These are phyloP conservation scores for Colletotrichum sp. DNA, from an alignment of 2,329 filamentous ascomycete genomes.

Conservation along the genomic window DNA sequence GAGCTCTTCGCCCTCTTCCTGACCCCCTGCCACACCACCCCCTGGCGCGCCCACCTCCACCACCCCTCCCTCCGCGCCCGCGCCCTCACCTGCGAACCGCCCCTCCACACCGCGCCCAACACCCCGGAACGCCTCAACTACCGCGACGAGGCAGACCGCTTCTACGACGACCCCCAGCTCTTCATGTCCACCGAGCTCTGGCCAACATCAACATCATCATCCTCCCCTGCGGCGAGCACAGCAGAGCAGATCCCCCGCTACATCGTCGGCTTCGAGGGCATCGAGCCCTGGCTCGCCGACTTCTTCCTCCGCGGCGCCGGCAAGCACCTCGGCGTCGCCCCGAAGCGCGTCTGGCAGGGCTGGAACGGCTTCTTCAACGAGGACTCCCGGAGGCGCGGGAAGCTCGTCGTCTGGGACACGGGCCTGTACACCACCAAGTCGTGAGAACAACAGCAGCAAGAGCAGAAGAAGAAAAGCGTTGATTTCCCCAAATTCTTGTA, in stretches of 20 bases:
- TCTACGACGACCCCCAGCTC: slow-evolving; percentile 70
- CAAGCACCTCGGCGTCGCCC: slow-evolving; percentile 43
- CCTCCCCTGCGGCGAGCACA: background rate
- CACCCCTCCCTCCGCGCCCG: slow-evolving; percentile 78
- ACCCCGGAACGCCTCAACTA: slow-evolving; percentile 70
- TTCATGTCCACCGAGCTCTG: slow-evolving; percentile 66
- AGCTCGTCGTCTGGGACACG: slow-evolving; percentile 66
- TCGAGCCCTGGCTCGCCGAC: slow-evolving; percentile 51
- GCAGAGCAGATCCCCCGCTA: slow-evolving; percentile 55
- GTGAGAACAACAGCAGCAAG: background rate
- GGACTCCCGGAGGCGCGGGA: slow-evolving; percentile 61
- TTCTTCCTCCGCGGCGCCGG: slow-evolving; percentile 48
- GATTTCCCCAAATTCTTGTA: background rate
- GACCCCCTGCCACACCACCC: slow-evolving; percentile 95
- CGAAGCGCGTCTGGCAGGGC: slow-evolving; percentile 57
- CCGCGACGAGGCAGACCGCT: slow-evolving; percentile 88
- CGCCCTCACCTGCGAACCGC: slow-evolving; percentile 90
- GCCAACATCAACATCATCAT: slow-evolving; percentile 28
- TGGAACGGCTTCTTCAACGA: slow-evolving; percentile 70
- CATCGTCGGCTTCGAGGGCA: slow-evolving; percentile 66
- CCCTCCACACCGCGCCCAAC: slow-evolving; percentile 68
- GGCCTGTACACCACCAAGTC: slow-evolving; percentile 32
- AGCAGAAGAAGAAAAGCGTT: background rate
- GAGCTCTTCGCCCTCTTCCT: slow-evolving; percentile 88
- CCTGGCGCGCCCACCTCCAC: slow-evolving; percentile 89